These are phyloP conservation scores for Arthrobotrys megalospora DNA, from an alignment of 2,329 filamentous ascomycete genomes.

Conservation along the genomic window DNA sequence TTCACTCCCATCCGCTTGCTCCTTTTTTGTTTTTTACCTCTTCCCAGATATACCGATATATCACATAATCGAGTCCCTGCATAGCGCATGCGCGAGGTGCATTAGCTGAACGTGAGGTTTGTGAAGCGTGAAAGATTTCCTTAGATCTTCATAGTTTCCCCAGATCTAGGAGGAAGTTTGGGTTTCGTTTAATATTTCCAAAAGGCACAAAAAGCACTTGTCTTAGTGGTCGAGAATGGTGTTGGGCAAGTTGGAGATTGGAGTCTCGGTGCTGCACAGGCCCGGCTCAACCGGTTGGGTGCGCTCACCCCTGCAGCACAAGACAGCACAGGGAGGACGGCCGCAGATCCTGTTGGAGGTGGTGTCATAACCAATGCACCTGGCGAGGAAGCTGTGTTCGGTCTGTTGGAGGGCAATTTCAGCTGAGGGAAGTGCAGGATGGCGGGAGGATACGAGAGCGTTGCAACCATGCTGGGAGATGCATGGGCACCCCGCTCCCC, in stretches of 20 bases:
- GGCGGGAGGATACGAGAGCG: conserved; percentile 39
- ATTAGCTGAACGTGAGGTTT: conserved; percentile 17
- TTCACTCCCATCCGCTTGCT: background rate
- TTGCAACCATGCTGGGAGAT: conserved; percentile 37
- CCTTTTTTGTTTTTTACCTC: background rate
- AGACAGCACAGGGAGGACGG: conserved; percentile 31
- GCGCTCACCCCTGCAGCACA: conserved; percentile 27
- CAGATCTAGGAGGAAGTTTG: conserved; percentile 46
- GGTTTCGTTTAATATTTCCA: conserved; percentile 58
- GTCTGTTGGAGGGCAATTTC: conserved; percentile 48
- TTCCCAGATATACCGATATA: conserved; percentile 29
- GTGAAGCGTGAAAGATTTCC: conserved; percentile 18
- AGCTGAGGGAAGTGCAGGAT: conserved; percentile 38
- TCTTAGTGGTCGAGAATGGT: conserved; percentile 25
- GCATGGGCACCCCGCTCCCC: conserved; percentile 56
- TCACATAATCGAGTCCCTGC: conserved; percentile 60
- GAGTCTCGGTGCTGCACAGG: conserved; percentile 40
- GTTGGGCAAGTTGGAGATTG: conserved; percentile 56
- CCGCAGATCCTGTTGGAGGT: conserved; percentile 35
- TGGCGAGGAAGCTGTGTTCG: conserved; percentile 34
- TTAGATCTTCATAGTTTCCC: conserved; percentile 52
- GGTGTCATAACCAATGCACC: conserved; percentile 39
- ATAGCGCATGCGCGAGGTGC: conserved; percentile 42
- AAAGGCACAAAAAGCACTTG: conserved; percentile 21
- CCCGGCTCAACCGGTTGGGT: conserved; percentile 31